Base-by-base conservation (phyloP, 306 rosid genomes). In the Notholithocarpus densiflorus region DNA sequence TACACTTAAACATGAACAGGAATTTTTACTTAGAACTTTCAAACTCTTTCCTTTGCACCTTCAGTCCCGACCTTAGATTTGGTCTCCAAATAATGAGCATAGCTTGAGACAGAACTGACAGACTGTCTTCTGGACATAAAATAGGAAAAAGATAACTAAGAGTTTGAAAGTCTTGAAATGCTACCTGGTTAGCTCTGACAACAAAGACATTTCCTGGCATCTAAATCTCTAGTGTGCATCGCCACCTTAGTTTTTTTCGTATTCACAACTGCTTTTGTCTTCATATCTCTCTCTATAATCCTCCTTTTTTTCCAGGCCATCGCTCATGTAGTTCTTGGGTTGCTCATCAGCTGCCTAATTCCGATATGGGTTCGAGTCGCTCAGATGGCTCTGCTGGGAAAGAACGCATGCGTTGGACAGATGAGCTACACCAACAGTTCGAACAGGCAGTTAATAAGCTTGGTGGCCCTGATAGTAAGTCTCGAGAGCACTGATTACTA, bases 381-480 rank as follows among this genome's bases (percentile, higher is more conserved):
- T 71, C 85, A 23, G 82, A 84, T 79, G 86, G 77, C 61, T 84
- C 86, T 31, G 45, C 86, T 31, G 45, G 85, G 60, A 93, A 81
- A 86, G 94, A 88, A 37, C 91, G 97, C 32, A 80, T 93, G 45
- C 85, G 96, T 1, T 93, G 98, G 98, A 89, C 97, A 27, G 80
- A 84, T 5, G 79, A 91, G 77, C 91, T 91, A 20, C 97, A 93
- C 77, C 89, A 89, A 56, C 82, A 75, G 31, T 93, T 93, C 69
- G 97, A 82, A 8, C 75, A 85, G 54, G 88, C 98, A 32, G 97
- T 91, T 1, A 84, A 76, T 80, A 88, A 77, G 72, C 96, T 91
- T 78, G 94, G 97, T 2, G 98, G 98, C 51, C 90, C 98, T 40
- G 98, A 93, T 53, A 75, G 98, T 93, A 84, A 82, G 97, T 84